Evolutionary conservation across 306 rosid species (phyloP).

Genomic region (Cyclanthera cordifolia): DNA sequence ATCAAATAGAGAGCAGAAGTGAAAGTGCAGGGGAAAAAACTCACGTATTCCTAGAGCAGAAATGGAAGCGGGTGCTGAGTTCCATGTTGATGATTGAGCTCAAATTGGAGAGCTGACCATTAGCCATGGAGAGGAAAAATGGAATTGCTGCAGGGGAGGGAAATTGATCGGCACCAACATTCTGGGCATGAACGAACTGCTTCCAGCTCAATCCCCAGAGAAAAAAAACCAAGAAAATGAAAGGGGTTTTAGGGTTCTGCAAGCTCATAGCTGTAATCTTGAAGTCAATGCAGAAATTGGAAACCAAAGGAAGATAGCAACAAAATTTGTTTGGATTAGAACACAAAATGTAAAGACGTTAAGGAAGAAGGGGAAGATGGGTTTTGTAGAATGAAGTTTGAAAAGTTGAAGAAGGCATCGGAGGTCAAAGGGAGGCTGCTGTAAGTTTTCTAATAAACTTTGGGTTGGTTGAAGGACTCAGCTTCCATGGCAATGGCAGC

Average conservation of each 20-base stretch:
- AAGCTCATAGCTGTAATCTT: conserved; percentile 20
- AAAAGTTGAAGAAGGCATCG: conserved; percentile 6
- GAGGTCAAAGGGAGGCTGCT: too few relatives aligned
- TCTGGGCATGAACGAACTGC: conserved; percentile 34
- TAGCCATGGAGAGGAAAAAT: conserved; percentile 46
- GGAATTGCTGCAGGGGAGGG: conserved; percentile 59
- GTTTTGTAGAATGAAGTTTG: conserved; percentile 1
- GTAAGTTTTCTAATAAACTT: too few relatives aligned
- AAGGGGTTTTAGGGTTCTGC: conserved; percentile 10
- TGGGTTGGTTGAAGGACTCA: too few relatives aligned
- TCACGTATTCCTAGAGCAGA: conserved; percentile 73
- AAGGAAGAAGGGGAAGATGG: background rate
- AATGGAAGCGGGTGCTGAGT: conserved; percentile 38
- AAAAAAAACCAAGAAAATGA: conserved; percentile 11
- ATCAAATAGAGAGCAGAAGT: background rate
- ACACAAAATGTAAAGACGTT: conserved; percentile 1
- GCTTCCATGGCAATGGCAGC: too few relatives aligned
- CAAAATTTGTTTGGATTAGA: background rate
- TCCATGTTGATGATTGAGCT: conserved; percentile 42
- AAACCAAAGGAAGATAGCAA: background rate
- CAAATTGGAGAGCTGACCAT: conserved; percentile 48
- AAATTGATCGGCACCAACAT: conserved; percentile 34
- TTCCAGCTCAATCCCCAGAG: conserved; percentile 32
- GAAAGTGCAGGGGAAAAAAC: conserved; percentile 12
- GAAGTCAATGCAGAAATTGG: background rate